Evolutionary conservation across 495 filamentous ascomycete species (phyloP).

Genomic region (Parathielavia hyrcaniae): DNA sequence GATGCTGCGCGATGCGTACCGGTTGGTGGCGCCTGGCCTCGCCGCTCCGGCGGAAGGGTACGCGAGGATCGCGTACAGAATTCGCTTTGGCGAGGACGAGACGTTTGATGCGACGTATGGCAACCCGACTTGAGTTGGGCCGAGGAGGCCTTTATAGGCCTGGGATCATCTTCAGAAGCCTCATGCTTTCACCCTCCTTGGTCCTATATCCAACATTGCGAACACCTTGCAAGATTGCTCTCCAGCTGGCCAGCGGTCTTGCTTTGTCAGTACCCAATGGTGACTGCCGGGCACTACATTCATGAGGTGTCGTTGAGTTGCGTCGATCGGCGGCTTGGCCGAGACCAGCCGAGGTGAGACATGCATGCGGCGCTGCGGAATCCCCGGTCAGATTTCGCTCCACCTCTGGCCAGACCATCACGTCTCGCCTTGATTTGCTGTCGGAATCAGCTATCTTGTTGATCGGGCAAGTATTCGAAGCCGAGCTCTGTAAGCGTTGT

Average conservation of each 20-base stretch:
- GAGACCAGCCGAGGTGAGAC: background rate
- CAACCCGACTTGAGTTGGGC: too few species aligned
- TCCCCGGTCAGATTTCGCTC: background rate
- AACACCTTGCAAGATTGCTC: too few species aligned
- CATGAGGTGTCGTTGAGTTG: background rate
- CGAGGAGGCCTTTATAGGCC: too few species aligned
- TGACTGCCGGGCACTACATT: too few species aligned
- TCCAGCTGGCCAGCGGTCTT: too few species aligned
- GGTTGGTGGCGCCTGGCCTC: conserved; percentile 27
- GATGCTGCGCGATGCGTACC: conserved; percentile 31
- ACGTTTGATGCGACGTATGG: conserved; percentile 27
- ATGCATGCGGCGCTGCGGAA: conserved; percentile 1
- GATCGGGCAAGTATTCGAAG: conserved; percentile 32
- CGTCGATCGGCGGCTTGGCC: background rate
- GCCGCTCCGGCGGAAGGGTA: conserved; percentile 30
- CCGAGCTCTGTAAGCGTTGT: conserved; percentile 42
- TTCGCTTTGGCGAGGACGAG: conserved; percentile 41
- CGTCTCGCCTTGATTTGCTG: too few species aligned
- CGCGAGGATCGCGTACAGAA: conserved; percentile 36
- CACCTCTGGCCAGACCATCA: background rate
- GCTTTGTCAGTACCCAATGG: too few species aligned
- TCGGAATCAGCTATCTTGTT: background rate
- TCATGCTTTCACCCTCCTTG: too few species aligned
- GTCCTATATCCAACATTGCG: too few species aligned
- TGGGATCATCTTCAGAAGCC: too few species aligned